These are phyloP conservation scores for Amylostereum chailletii DNA, from an alignment of 1,284 basidiomycete genomes.

Conservation along the genomic window DNA sequence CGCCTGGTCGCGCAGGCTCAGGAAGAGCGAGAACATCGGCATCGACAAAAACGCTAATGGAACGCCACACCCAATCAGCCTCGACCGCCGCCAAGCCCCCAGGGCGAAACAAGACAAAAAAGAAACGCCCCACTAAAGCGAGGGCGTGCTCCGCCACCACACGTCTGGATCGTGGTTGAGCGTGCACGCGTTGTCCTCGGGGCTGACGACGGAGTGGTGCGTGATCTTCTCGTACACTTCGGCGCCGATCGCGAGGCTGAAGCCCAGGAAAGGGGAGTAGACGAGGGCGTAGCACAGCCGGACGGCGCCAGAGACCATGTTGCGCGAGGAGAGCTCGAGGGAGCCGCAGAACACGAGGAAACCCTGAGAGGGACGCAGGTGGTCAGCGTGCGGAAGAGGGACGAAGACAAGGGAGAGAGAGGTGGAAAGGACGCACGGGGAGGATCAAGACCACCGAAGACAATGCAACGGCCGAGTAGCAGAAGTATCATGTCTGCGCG, in stretches of 20 bases:
- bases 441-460: slow-evolving; percentile 83
- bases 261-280: slow-evolving; percentile 76
- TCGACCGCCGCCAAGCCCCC: background rate
- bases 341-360: slow-evolving; percentile 78
- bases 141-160: slow-evolving; percentile 54
- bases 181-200: slow-evolving; percentile 52
- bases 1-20: slow-evolving; percentile 75
- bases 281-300: slow-evolving; percentile 78
- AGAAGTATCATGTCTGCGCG: slow-evolving; percentile 65
- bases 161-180: slow-evolving; percentile 45
- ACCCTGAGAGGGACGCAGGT: slow-evolving; percentile 30
- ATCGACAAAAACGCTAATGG: slow-evolving; percentile 68
- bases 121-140: slow-evolving; percentile 44
- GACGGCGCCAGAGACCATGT: slow-evolving; percentile 80
- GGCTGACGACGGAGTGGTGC: slow-evolving; percentile 33
- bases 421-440: slow-evolving; percentile 41
- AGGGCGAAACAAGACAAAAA: background rate
- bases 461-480: slow-evolving; percentile 82
- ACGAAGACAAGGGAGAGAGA: background rate
- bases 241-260: slow-evolving; percentile 76
- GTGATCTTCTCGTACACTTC: slow-evolving; percentile 57
- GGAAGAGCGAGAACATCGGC: slow-evolving; percentile 66
- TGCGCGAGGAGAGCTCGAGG: slow-evolving; percentile 73
- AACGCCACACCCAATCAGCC: background rate
- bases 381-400: background rate